Conservation (phyloP, 139 green algal species). For the Picochlorum costavermella region DNA sequence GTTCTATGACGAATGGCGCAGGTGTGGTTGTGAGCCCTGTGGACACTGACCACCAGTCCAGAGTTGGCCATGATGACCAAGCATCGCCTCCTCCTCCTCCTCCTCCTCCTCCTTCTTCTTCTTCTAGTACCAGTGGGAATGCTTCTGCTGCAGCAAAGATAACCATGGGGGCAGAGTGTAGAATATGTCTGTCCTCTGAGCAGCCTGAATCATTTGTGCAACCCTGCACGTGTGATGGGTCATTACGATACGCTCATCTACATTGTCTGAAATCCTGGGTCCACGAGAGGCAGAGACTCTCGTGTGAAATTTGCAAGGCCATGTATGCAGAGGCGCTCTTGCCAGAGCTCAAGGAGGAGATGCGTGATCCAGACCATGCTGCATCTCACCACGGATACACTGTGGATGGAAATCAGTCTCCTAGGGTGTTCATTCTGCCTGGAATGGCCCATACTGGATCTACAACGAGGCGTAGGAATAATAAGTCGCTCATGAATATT, state of each 20-base stretch:
- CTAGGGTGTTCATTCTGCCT: not conserved
- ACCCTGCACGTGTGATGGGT: slow-evolving; percentile 3
- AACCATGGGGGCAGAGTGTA: not conserved
- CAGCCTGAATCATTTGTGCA: not conserved
- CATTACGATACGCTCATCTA: slow-evolving; percentile 10
- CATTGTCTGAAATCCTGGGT: slow-evolving; percentile 17
- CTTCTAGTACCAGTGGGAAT: too few relatives aligned
- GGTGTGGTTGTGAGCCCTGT: too few relatives aligned
- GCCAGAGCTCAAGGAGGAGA: slow-evolving; percentile 5
- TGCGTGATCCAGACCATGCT: too few relatives aligned
- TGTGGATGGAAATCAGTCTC: not conserved
- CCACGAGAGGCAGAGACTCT: slow-evolving; percentile 1
- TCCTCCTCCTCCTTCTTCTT: too few relatives aligned
- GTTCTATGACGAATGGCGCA: too few relatives aligned
- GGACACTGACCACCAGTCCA: too few relatives aligned
- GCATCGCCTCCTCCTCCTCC: too few relatives aligned
- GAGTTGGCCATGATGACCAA: too few relatives aligned
- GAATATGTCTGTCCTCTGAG: slow-evolving; percentile 9
- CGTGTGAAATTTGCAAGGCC: slow-evolving; percentile 14
- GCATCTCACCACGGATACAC: too few relatives aligned
- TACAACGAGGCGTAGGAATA: not conserved
- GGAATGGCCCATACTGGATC: not conserved
- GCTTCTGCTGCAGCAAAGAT: not conserved
- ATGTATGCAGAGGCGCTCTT: slow-evolving; percentile 6
- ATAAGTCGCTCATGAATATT: not conserved